Conservation (phyloP, 2,329 filamentous ascomycete genomes). For the Aspergillaceae sp. region DNA sequence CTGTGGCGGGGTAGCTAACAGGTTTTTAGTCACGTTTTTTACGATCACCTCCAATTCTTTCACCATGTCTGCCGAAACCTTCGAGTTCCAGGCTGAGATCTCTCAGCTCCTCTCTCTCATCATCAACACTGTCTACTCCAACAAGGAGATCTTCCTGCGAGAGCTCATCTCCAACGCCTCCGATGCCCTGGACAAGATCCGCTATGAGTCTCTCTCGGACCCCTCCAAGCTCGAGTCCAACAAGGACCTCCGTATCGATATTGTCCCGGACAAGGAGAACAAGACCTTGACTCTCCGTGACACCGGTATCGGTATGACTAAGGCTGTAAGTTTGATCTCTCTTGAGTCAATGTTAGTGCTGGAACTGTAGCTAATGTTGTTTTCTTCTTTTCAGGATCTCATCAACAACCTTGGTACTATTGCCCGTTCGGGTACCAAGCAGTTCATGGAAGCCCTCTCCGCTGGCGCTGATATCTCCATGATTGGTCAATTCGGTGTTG, state of each 20-base stretch:
- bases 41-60: conserved; percentile 6
- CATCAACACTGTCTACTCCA: conserved; percentile 99
- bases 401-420: conserved; percentile 99
- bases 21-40: background rate
- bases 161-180: conserved; percentile 98
- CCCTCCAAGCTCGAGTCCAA: conserved; percentile 91
- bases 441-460: conserved; percentile 99
- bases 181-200: conserved; percentile 99
- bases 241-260: conserved; percentile 98
- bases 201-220: conserved; percentile 96
- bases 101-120: conserved; percentile 99
- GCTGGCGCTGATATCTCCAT: conserved; percentile 99
- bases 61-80: conserved; percentile 82
- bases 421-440: conserved; percentile 97
- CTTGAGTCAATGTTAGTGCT: background rate
- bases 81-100: conserved; percentile 99
- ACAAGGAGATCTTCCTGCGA: conserved; percentile 99
- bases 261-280: conserved; percentile 93
- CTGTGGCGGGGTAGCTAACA: background rate
- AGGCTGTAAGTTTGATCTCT: conserved; percentile 66
- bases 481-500: conserved; percentile 99
- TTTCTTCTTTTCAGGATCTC: conserved; percentile 57
- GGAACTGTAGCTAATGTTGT: background rate
- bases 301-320: conserved; percentile 99
- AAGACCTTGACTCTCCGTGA: conserved; percentile 97